Conservation (phyloP, 306 rosid species). For the Citrullus colocynthis region DNA sequence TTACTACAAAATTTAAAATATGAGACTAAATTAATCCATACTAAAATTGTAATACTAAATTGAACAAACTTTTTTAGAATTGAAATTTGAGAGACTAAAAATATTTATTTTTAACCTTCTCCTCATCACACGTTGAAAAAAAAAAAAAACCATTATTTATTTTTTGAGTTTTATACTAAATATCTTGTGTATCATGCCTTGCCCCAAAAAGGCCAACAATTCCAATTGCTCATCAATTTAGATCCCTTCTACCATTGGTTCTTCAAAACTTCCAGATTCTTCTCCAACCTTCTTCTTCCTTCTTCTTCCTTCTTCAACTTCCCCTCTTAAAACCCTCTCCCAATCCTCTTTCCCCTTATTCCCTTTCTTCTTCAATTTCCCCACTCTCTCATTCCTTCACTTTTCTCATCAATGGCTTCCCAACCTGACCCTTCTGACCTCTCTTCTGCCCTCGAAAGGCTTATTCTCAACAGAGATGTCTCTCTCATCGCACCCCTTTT, state of each 20-base stretch:
- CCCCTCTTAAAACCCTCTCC: neutral
- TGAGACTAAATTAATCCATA: too few species aligned
- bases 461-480: constrained; percentile 31
- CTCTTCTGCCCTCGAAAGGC: constrained; percentile 27
- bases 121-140: too few species aligned
- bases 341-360: neutral
- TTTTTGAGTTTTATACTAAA: too few species aligned
- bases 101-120: too few species aligned
- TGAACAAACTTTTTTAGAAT: too few species aligned
- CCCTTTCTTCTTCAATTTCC: too few species aligned
- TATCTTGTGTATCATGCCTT: too few species aligned
- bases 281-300: constrained; percentile 37
- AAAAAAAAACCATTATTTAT: too few species aligned
- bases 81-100: too few species aligned
- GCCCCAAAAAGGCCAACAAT: too few species aligned
- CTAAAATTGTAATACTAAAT: too few species aligned
- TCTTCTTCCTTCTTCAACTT: constrained; percentile 15
- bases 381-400: neutral
- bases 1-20: too few species aligned
- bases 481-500: constrained; percentile 44
- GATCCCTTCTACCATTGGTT: neutral
- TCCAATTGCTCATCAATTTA: neutral
- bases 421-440: constrained; percentile 28
- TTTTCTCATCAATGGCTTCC: constrained; percentile 37
- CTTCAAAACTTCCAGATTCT: constrained; percentile 37